A percentile compares a stretch with the other conserved stretches of the same genome.
Evolutionary conservation across 768 basidiomycete species (phyloP).

Genomic region (Mycena galopus): DNA sequence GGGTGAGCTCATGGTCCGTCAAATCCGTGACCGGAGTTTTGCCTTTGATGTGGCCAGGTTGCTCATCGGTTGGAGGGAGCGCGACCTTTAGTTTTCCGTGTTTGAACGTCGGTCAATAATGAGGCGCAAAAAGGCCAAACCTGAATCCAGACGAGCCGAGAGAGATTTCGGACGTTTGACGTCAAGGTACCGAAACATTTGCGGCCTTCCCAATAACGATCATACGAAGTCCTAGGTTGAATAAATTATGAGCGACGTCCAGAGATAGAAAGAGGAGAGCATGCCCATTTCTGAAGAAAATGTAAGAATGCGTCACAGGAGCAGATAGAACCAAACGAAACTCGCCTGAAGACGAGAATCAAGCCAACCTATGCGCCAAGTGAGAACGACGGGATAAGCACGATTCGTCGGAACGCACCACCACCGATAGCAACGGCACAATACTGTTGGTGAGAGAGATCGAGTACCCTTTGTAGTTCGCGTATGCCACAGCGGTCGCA

Average conservation of each 20-base stretch:
- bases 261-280: slow-evolving; percentile 35
- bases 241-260: background rate
- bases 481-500: slow-evolving; percentile 71
- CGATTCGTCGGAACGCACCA: slow-evolving; percentile 67
- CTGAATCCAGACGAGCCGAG: slow-evolving; percentile 85
- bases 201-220: slow-evolving; percentile 90
- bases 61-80: slow-evolving; percentile 69
- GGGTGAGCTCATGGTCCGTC: slow-evolving; percentile 66
- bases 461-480: slow-evolving; percentile 66
- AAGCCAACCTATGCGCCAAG: slow-evolving; percentile 76
- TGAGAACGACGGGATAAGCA: slow-evolving; percentile 7
- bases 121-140: no score
- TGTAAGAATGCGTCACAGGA: background rate
- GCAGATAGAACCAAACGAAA: slow-evolving; percentile 3
- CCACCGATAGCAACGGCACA: slow-evolving; percentile 89
- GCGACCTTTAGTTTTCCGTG: slow-evolving; percentile 50
- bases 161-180: slow-evolving; percentile 81
- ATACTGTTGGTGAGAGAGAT: slow-evolving; percentile 85
- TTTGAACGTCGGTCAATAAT: no score
- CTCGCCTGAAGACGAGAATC: slow-evolving; percentile 88
- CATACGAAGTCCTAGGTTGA: slow-evolving; percentile 78
- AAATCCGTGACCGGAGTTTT: slow-evolving; percentile 63
- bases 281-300: slow-evolving; percentile 71
- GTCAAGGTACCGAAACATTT: slow-evolving; percentile 83
- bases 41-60: slow-evolving; percentile 58